Evolutionary conservation across 1,284 basidiomycete genomes (phyloP).

Genomic region (Fomitiporia mediterranea): DNA sequence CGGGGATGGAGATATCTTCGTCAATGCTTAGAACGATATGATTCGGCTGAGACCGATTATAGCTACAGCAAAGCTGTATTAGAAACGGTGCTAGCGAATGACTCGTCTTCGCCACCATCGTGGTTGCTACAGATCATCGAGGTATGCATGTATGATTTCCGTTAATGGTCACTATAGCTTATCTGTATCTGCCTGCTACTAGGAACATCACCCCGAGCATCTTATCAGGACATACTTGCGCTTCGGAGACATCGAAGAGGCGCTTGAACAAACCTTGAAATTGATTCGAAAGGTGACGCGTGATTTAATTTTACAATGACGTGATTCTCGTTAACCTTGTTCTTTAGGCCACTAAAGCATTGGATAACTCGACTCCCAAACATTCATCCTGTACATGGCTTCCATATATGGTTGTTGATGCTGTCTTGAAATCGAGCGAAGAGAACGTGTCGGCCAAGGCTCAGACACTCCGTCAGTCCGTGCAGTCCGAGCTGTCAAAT

Average conservation of each 20-base stretch:
- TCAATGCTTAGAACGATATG: constrained; percentile 73
- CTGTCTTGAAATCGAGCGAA: constrained; percentile 69
- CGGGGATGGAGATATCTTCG: constrained; percentile 89
- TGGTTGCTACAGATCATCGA: constrained; percentile 78
- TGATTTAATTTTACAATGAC: constrained; percentile 5
- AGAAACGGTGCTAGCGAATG: constrained; percentile 70
- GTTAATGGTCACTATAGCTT: no score
- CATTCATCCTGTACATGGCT: constrained; percentile 66
- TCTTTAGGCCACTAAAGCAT: constrained; percentile 51
- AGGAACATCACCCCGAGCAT: constrained; percentile 74
- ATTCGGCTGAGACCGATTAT: constrained; percentile 67
- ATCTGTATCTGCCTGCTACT: constrained; percentile 15
- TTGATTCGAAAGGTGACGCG: constrained; percentile 63
- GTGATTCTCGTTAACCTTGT: constrained; percentile 14
- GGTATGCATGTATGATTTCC: constrained; percentile 36
- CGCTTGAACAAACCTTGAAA: constrained; percentile 66
- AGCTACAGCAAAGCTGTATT: constrained; percentile 72
- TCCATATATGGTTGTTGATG: constrained; percentile 84
- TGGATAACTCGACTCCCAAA: constrained; percentile 51
- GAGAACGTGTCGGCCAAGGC: constrained; percentile 44
- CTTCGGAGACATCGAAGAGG: constrained; percentile 76
- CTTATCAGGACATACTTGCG: constrained; percentile 71
- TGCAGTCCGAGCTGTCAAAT: constrained; percentile 54
- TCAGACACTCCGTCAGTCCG: constrained; percentile 38
- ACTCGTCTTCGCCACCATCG: constrained; percentile 55